Percentiles rank a stretch among this genome's conserved stretches.
phyloP scores from a whole-genome alignment of 257 asterid genomes.

The Solanum clarkiae region DNA sequence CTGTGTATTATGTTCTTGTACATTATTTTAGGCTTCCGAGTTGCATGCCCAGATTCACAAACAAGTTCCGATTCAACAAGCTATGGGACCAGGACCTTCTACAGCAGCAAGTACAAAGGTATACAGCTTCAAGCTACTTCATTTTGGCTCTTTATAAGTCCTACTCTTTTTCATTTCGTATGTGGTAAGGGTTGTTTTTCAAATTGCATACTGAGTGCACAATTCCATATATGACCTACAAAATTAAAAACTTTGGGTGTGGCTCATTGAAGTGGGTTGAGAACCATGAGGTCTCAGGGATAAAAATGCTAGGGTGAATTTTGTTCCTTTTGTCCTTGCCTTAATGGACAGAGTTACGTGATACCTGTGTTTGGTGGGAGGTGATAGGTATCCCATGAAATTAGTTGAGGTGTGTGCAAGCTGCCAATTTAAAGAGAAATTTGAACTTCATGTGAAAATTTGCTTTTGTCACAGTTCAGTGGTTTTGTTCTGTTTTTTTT shows the following conservation, averaged over 20 bases:
- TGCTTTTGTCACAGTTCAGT: not conserved
- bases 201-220: not conserved
- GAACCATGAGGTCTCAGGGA: not conserved
- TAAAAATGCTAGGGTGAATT: not conserved
- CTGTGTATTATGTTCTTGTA: not conserved
- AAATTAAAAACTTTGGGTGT: not conserved
- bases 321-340: not conserved
- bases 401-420: not conserved
- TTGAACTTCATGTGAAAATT: not conserved
- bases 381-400: not conserved
- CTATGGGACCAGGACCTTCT: slow-evolving; percentile 68
- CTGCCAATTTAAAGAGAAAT: not conserved
- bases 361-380: not conserved
- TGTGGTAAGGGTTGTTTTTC: not conserved
- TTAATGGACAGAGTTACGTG: not conserved
- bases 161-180: not conserved
- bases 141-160: not conserved
- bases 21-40: slow-evolving; percentile 59
- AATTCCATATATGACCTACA: not conserved
- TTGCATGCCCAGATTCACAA: slow-evolving; percentile 78
- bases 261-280: not conserved
- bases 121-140: not conserved
- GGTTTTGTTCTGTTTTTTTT: not conserved
- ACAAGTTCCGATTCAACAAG: slow-evolving; percentile 64
- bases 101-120: slow-evolving; percentile 70